A percentile compares a stretch with the other conserved stretches of the same genome.
Evolutionary conservation across 352 stramenopile species (phyloP).

Genomic region (Globisporangium cylindrosporum): DNA sequence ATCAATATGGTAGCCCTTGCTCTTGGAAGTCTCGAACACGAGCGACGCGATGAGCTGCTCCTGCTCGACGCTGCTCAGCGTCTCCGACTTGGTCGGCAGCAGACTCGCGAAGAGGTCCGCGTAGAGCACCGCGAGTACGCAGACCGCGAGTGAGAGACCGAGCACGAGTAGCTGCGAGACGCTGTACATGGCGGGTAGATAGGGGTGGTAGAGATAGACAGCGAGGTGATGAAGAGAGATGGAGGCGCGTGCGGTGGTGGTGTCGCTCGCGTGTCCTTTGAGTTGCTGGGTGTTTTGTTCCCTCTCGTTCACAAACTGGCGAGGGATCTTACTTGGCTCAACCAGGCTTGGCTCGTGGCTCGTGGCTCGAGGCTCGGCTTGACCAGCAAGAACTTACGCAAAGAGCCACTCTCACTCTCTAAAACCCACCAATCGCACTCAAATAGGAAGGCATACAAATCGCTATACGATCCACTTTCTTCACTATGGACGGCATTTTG

Average conservation of each 20-base stretch:
- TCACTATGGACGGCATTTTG: too few species aligned
- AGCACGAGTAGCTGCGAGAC: conserved; percentile 61
- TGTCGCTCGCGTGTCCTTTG: conserved; percentile 3
- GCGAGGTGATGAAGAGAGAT: background rate
- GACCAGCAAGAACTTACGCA: too few species aligned
- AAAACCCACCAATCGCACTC: too few species aligned
- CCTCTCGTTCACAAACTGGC: background rate
- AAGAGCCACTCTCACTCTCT: too few species aligned
- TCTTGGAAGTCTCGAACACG: conserved; percentile 45
- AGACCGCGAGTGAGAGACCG: conserved; percentile 46
- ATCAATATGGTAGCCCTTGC: conserved; percentile 18
- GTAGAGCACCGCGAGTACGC: conserved; percentile 53
- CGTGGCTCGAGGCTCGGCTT: too few species aligned
- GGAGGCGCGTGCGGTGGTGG: background rate
- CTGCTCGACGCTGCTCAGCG: conserved; percentile 51
- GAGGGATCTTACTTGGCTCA: background rate
- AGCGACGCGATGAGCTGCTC: conserved; percentile 64
- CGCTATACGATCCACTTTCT: too few species aligned
- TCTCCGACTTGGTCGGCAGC: conserved; percentile 32
- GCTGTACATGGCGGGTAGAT: conserved; percentile 42
- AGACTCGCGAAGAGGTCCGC: conserved; percentile 49
- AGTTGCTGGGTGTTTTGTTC: conserved; percentile 8
- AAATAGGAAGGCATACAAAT: too few species aligned
- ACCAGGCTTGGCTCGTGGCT: too few species aligned
- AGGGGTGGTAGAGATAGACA: background rate